These are phyloP conservation scores for Curvularia hawaiiensis DNA, from an alignment of 2,329 filamentous ascomycete species.

Conservation along the genomic window DNA sequence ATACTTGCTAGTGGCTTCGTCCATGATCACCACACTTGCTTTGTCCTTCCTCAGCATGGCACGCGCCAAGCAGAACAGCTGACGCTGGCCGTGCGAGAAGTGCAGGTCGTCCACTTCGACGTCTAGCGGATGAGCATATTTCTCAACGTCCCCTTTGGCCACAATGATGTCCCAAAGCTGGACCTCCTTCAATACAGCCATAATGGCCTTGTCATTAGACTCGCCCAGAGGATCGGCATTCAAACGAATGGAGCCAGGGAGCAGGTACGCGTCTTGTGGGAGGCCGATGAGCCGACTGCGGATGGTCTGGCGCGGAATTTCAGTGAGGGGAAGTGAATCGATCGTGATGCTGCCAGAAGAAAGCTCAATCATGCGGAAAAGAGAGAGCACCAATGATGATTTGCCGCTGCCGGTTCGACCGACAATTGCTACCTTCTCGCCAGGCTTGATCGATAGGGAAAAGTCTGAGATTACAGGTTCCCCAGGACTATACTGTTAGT, in stretches of 20 bases:
- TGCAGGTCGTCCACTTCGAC: conserved; percentile 40
- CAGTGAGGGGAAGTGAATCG: conserved; percentile 55
- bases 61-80: conserved; percentile 67
- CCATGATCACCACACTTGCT: conserved; percentile 36
- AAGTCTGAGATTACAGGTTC: conserved; percentile 53
- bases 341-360: conserved; percentile 52
- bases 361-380: conserved; percentile 57
- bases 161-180: conserved; percentile 52
- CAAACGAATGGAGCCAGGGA: conserved; percentile 54
- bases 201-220: conserved; percentile 49
- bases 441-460: conserved; percentile 53
- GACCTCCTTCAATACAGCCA: conserved; percentile 53
- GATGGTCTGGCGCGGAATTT: conserved; percentile 51
- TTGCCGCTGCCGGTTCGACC: conserved; percentile 63
- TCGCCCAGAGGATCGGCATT: conserved; percentile 55
- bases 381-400: conserved; percentile 54
- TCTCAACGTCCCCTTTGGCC: conserved; percentile 35
- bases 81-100: conserved; percentile 60
- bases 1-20: conserved; percentile 45
- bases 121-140: conserved; percentile 41
- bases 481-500: conserved; percentile 17
- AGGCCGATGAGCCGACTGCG: conserved; percentile 55
- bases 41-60: conserved; percentile 56
- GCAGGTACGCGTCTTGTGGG: conserved; percentile 59
- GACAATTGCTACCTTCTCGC: conserved; percentile 58